Evolutionary conservation across 208 protist species (phyloP), one percentile per base, ranked within the genome.

Genomic region (Acanthamoeba sp.): DNA sequence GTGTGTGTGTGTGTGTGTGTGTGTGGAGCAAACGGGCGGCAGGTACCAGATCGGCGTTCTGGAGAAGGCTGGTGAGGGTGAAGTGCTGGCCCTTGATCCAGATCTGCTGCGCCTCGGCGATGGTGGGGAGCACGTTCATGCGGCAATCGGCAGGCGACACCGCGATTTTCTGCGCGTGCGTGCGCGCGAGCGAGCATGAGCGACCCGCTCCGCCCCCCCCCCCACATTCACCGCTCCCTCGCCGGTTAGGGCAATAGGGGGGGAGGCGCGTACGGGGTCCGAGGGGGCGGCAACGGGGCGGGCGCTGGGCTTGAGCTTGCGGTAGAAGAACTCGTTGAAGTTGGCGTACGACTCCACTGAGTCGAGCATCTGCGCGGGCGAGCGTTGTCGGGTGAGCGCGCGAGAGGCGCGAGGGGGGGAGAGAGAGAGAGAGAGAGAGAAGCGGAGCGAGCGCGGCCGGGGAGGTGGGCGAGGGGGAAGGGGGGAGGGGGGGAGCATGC

Each of bases 311-410:
- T 97, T 97, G 7, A 98, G 89, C 22, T 97, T 95, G 34, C 97
- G 94, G 66, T 96, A 97, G 84, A 98, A 98, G 48, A 98, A 98
- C 88, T 96, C 97, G 93, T 98, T 98, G 64, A 98, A 98, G 59
- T 82, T 88, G 20, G 29, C 48, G 73, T 66, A 94, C 16, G 42
- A 12, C 2, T 82, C 62, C n/a, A 94, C 27, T 1, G 69, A 16
- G 6, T 94, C 91, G n/a, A 94, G 48, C 76, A 94, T 94, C 73
- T 94, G 64, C 10, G 12, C 18, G 34, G 6, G 10, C 64, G 64
- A 2, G 6, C 29, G n/a, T n/a, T n/a, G n/a, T n/a, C 29, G 64
- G 34, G 42, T 48, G 6, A 3, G 42, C 6, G 42, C 42, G 10
- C 42, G 10, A 48, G 3, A 78, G 7, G 40, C 1, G 59, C 16